Evolutionary conservation across 75 land plant species (phyloP).

Genomic region (Pinus taeda): DNA sequence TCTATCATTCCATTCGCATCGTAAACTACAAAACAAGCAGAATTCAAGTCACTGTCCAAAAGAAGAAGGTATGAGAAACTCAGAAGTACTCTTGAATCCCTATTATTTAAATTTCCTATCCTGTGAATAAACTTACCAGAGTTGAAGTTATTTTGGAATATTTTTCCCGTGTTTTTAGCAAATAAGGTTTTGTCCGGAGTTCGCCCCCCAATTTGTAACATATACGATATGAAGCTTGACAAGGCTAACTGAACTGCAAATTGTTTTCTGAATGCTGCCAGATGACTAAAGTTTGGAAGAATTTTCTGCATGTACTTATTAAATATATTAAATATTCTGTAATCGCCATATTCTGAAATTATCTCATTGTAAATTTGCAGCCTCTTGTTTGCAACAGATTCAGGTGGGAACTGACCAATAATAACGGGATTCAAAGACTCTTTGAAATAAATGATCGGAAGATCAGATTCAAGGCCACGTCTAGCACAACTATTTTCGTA

Average conservation of each 20-base stretch:
- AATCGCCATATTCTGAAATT: constrained; percentile 55
- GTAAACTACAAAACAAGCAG: constrained; percentile 48
- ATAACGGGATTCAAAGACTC: constrained; percentile 93
- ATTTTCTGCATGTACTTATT: constrained; percentile 97
- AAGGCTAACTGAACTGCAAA: constrained; percentile 93
- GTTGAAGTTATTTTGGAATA: constrained; percentile 92
- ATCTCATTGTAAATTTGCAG: constrained; percentile 87
- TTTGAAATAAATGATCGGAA: constrained; percentile 88
- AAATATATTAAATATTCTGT: constrained; percentile 82
- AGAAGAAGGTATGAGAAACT: not conserved
- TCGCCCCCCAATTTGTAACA: constrained; percentile 96
- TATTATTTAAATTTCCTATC: not conserved
- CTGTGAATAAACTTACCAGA: constrained; percentile 45
- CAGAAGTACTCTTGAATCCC: not conserved
- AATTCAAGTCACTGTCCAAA: not conserved
- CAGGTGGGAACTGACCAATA: constrained; percentile 72
- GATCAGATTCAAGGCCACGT: constrained; percentile 81
- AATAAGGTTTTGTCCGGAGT: constrained; percentile 93
- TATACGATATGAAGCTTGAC: constrained; percentile 94
- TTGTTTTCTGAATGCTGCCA: constrained; percentile 97
- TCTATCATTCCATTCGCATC: constrained; percentile 94
- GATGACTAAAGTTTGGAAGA: constrained; percentile 74
- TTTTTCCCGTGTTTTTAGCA: constrained; percentile 95
- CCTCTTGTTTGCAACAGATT: constrained; percentile 82
- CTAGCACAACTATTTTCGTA: constrained; percentile 97